phyloP scores from a whole-genome alignment of 164 flowering plant genomes.

The Vitis amurensis region DNA sequence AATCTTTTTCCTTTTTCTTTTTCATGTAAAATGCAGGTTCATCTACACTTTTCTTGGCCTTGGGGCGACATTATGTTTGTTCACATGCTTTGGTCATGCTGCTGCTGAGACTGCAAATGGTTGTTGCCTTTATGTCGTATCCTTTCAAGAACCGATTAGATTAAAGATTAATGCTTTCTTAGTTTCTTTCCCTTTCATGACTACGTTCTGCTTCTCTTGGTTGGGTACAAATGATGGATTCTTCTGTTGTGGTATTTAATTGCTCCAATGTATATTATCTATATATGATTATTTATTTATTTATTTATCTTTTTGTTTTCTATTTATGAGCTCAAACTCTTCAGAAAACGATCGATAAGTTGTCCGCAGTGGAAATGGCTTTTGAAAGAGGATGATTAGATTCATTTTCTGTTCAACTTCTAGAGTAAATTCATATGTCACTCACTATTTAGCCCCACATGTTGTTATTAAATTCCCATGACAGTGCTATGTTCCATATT shows the following conservation, averaged over 20 bases:
- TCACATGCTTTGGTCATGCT: constrained; percentile 81
- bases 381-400: too few relatives aligned
- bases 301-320: too few relatives aligned
- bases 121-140: constrained; percentile 78
- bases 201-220: background rate
- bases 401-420: too few relatives aligned
- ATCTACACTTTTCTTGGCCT: constrained; percentile 69
- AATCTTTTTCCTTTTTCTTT: background rate
- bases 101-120: constrained; percentile 88
- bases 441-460: too few relatives aligned
- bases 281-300: background rate
- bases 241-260: background rate
- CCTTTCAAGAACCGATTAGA: constrained; percentile 31
- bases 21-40: constrained; percentile 55
- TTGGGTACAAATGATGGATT: background rate
- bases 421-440: too few relatives aligned
- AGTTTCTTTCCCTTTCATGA: background rate
- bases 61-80: constrained; percentile 59
- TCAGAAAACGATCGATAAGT: too few relatives aligned
- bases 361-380: too few relatives aligned
- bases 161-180: background rate
- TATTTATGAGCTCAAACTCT: too few relatives aligned
- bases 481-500: too few relatives aligned
- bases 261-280: background rate
- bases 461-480: too few relatives aligned